A percentile compares a stretch with the other conserved stretches of the same genome.
These are phyloP conservation scores for Rubus parviflorus DNA, from an alignment of 306 rosid species.

Conservation along the genomic window DNA sequence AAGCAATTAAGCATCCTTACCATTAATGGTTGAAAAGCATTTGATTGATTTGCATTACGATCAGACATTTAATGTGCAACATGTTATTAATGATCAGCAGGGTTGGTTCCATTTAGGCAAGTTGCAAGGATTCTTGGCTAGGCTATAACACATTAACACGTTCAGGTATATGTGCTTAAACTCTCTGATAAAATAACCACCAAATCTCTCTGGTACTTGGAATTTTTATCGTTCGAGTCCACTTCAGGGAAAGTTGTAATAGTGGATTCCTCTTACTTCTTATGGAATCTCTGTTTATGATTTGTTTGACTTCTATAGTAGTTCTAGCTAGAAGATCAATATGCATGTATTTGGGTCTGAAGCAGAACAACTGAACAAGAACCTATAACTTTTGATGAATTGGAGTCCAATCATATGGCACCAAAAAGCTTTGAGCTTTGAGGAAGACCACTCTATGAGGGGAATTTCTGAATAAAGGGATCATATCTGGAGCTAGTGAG, in stretches of 20 bases:
- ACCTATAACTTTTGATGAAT: slow-evolving; percentile 3
- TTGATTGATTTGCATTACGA: not conserved
- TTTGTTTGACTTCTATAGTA: not conserved
- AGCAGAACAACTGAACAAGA: slow-evolving; percentile 3
- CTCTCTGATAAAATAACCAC: not conserved
- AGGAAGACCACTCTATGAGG: slow-evolving; percentile 25
- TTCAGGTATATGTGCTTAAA: not conserved
- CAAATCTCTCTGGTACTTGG: slow-evolving; percentile 8
- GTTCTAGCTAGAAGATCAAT: not conserved
- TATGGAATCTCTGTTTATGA: slow-evolving; percentile 3
- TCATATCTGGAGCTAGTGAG: not conserved
- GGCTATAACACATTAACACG: not conserved
- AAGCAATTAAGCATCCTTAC: too few relatives aligned
- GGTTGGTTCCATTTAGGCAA: slow-evolving; percentile 6
- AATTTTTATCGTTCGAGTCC: slow-evolving; percentile 16
- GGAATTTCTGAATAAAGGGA: slow-evolving; percentile 22
- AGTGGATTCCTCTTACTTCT: not conserved
- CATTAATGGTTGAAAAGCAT: not conserved
- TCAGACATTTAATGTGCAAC: slow-evolving; percentile 8
- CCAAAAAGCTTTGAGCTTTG: slow-evolving; percentile 5
- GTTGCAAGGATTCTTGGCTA: slow-evolving; percentile 25
- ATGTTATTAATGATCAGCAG: slow-evolving; percentile 4
- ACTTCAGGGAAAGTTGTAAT: slow-evolving; percentile 12
- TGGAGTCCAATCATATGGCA: slow-evolving; percentile 21
- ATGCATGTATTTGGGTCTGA: not conserved